Conservation (phyloP, 2,329 filamentous ascomycete species). For the Penicillium capsulatum region DNA sequence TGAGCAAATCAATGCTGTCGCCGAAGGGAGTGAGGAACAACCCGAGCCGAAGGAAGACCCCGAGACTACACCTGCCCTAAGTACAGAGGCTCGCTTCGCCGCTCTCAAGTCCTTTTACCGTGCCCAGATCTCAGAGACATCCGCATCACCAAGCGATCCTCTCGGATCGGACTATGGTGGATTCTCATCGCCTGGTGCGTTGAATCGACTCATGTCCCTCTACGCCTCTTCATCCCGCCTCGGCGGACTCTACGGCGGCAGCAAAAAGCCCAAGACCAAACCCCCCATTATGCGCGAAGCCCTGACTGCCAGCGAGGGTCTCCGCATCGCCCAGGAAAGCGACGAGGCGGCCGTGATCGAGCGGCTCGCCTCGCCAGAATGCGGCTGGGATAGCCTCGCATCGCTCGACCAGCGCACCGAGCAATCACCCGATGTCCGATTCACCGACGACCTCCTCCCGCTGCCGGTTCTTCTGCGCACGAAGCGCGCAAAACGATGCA, state of each 20-base stretch:
- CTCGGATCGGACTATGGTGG: conserved; percentile 47
- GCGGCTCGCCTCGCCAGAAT: conserved; percentile 50
- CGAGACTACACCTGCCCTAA: conserved; percentile 39
- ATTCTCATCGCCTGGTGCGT: conserved; percentile 70
- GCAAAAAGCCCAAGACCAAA: conserved; percentile 64
- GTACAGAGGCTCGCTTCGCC: conserved; percentile 67
- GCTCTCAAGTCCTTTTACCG: conserved; percentile 78
- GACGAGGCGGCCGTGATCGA: conserved; percentile 58
- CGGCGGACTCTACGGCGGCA: conserved; percentile 51
- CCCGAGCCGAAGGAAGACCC: conserved; percentile 34
- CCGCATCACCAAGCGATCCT: conserved; percentile 49
- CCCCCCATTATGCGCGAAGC: conserved; percentile 78
- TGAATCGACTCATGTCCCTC: conserved; percentile 86
- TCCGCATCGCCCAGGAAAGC: conserved; percentile 59
- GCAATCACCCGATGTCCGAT: conserved; percentile 53
- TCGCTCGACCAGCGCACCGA: conserved; percentile 51
- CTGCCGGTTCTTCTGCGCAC: conserved; percentile 79
- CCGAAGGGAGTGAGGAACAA: conserved; percentile 28
- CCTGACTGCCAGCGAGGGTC: conserved; percentile 63
- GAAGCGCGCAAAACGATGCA: conserved; percentile 90
- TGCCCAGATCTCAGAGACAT: conserved; percentile 64
- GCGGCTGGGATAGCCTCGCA: conserved; percentile 62
- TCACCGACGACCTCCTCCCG: conserved; percentile 72
- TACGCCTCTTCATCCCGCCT: conserved; percentile 61
- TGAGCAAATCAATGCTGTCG: conserved; percentile 26